Base-by-base conservation (phyloP, 1,139 yeast genomes). In the Saccharomyces pastorianus region DNA sequence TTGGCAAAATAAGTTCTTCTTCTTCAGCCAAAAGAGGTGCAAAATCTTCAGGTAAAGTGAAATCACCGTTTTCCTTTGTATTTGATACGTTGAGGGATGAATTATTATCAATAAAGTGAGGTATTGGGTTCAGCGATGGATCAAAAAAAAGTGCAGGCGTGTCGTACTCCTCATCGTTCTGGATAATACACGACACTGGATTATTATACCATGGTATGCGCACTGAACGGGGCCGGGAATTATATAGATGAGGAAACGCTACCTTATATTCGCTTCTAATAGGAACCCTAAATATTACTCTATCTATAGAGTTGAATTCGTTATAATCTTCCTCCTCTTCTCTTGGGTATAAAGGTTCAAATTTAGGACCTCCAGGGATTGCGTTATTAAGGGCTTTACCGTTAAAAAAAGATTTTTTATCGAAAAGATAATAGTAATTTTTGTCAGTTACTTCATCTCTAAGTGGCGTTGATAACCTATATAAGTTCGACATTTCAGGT, bases 341-440 rank as follows among this genome's bases (percentile, higher is more conserved):
- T 54, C 84, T 86, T 56, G 84, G 83, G 70, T 76, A 83, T n/a
- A 91, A 71, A 0, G 96, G 96, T 70, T 91, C 98, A 69, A 91
- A 93, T 65, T 85, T 88, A 4, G 99, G 99, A 0, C 99, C 99
- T 3, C 96, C 96, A 0, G 97, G 97, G 46, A 93, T 76, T 1
- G 96, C 85, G 52, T 84, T 78, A 64, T 90, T 90, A 56, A 95
- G 76, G 6, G 96, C 93, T 64, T 93, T 93, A 1, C 98, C 96
- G 0, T 97, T 90, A 67, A 85, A 81, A 59, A 93, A 87, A 0
- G 96, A 77, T 55, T 84, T 78, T 56, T 80, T 82, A 62, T 90
- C 90, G 68, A 90, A 93, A 46, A 89, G 71, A 64, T 86, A 85
- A 59, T 72, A 78, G 60, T 80, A 80, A 64, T 85, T 84, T 23